Percentiles rank a stretch among this genome's conserved stretches.
Evolutionary conservation across 2,329 filamentous ascomycete species (phyloP).

Genomic region (Verticillium albo-atrum): DNA sequence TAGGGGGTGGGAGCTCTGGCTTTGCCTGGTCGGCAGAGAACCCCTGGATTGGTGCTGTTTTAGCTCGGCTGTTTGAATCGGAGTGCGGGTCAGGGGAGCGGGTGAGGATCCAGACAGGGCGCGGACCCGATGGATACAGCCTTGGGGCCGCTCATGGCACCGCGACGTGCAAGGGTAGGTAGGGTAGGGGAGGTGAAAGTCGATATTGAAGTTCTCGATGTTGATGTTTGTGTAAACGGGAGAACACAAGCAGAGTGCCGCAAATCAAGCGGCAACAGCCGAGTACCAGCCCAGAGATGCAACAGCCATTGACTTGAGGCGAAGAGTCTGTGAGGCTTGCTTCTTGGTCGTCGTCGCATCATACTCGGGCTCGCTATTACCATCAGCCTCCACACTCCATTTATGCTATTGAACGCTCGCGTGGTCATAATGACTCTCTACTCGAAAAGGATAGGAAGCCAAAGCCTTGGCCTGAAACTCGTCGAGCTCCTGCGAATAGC

Average conservation of each 20-base stretch:
- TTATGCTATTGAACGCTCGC: too few species aligned
- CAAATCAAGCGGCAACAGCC: background rate
- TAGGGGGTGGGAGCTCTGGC: background rate
- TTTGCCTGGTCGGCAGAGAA: background rate
- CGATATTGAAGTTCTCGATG: background rate
- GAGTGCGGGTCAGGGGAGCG: slow-evolving; percentile 1
- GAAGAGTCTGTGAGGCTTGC: too few species aligned
- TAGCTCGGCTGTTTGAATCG: slow-evolving; percentile 4
- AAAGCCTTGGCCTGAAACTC: background rate
- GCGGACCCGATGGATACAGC: background rate
- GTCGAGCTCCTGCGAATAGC: background rate
- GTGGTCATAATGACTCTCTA: too few species aligned
- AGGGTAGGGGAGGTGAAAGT: background rate
- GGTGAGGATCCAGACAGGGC: background rate
- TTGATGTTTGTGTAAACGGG: background rate
- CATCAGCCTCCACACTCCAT: too few species aligned
- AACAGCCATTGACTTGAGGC: too few species aligned
- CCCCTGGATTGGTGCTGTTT: slow-evolving; percentile 2
- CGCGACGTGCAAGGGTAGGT: background rate
- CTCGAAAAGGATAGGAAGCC: background rate
- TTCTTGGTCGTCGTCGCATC: too few species aligned
- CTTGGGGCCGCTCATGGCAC: background rate
- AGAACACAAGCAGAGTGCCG: too few species aligned
- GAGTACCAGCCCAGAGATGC: background rate
- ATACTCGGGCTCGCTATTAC: too few species aligned